Evolutionary conservation across 495 filamentous ascomycete species (phyloP), one percentile per base, ranked within the genome.

Genomic region (Pyronema domesticum): DNA sequence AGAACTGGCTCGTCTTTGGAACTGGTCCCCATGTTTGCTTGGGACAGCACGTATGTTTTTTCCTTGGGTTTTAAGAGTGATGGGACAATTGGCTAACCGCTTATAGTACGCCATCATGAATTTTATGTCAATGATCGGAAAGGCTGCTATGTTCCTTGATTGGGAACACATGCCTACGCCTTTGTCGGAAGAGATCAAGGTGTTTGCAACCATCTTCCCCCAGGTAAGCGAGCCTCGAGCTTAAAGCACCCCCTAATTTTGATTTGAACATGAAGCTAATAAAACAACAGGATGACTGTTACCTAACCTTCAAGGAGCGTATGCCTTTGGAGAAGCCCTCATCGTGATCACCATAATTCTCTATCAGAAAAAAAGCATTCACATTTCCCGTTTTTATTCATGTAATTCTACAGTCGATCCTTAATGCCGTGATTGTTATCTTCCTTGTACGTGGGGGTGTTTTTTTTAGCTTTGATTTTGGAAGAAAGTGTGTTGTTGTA

Each of bases 1-100:
- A 95, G 81, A 98, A 98, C 72, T 98, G 82, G 76, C 76, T 98
- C 40, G 89, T 98, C 30, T 98, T 98, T 60, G 91, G 91, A 57
- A 91, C 86, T 6, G 91, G 91, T 10, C 84, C 91, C 58, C 91
- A 98, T 72, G 95, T 96, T 71, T 98, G 91, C 66, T 74, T 98
- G 49, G 91, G 91, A 46, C 91, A 96, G 72, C 82, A 80, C 47
- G 58, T 60, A 50, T 49, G 56, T 42, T 9, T 46, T 46, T 30
- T 11, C 10, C 11, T 11, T 23, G 48, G 13, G 3, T 23, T n/a
- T 37, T 37, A 10, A 34, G 9, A 48, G 33, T 14, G 8, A 17
- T 40, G 9, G 6, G 15, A 13, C 36, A 34, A 1, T 6, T 14
- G 34, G 13, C 36, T 54, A 48, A 56, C 15, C 37, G 46, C 37